phyloP scores from a whole-genome alignment of 805 yeast species.

The Millerozyma acaciae region DNA sequence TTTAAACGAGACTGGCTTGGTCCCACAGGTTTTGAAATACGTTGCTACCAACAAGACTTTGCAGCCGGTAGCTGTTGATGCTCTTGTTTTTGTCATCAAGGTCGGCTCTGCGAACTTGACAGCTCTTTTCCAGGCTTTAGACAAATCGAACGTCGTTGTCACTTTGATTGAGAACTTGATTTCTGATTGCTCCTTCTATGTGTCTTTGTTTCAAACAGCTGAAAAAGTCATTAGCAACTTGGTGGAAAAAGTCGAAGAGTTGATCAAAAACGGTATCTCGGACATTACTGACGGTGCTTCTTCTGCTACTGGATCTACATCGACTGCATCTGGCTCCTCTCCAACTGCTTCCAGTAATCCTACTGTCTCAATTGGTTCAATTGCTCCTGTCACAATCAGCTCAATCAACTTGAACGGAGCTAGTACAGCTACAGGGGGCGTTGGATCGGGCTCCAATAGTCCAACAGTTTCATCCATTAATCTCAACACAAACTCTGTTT shows the following conservation, averaged over 20 bases:
- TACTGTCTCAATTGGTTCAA: too few species aligned
- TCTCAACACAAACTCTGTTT: background rate
- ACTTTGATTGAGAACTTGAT: constrained; percentile 33
- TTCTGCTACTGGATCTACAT: background rate
- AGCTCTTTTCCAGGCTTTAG: constrained; percentile 32
- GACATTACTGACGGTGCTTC: background rate
- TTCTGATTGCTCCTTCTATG: constrained; percentile 36
- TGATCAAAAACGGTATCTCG: constrained; percentile 15
- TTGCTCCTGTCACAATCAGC: too few species aligned
- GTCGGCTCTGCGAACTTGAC: constrained; percentile 31
- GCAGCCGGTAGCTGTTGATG: constrained; percentile 17
- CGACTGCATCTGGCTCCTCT: too few species aligned
- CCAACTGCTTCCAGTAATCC: too few species aligned
- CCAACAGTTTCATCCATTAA: too few species aligned
- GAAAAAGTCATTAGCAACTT: constrained; percentile 23
- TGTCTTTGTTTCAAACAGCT: constrained; percentile 28
- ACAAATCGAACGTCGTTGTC: constrained; percentile 32
- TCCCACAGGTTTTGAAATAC: constrained; percentile 31
- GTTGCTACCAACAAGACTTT: constrained; percentile 26
- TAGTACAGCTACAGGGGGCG: too few species aligned
- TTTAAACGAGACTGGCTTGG: constrained; percentile 32
- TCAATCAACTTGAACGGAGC: too few species aligned
- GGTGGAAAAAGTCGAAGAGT: constrained; percentile 21
- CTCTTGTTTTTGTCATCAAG: constrained; percentile 26
- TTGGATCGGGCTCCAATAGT: too few species aligned